Conservation (phyloP, 805 yeast species). For the Saturnispora serradocipensis region DNA sequence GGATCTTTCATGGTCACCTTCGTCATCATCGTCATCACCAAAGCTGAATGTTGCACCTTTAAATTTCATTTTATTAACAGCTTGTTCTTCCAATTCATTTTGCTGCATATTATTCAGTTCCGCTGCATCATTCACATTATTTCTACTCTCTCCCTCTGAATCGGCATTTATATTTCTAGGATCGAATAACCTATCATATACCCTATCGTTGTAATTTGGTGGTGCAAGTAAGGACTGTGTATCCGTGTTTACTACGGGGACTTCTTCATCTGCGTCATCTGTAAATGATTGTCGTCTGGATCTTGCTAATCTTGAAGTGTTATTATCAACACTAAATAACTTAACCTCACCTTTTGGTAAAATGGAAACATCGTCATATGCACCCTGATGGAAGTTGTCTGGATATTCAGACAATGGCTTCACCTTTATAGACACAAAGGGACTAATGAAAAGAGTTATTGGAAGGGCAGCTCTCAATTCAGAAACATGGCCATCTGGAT, state of each 20-base stretch:
- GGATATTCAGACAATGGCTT: conserved; percentile 25
- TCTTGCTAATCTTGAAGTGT: conserved; percentile 6
- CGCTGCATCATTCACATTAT: neutral
- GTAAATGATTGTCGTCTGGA: conserved; percentile 2
- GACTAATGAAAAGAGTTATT: conserved; percentile 42
- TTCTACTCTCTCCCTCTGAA: neutral
- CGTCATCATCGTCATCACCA: conserved; percentile 6
- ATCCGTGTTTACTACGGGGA: conserved; percentile 14
- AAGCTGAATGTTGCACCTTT: conserved; percentile 6
- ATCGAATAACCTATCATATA: conserved; percentile 64
- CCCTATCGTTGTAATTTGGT: conserved; percentile 73
- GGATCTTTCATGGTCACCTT: neutral
- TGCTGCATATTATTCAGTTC: neutral
- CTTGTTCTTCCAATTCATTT: neutral
- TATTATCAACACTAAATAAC: conserved; percentile 20
- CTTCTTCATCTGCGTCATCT: conserved; percentile 6
- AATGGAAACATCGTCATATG: conserved; percentile 22
- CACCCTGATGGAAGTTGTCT: conserved; percentile 14
- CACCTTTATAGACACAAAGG: conserved; percentile 68
- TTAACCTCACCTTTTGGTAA: conserved; percentile 22
- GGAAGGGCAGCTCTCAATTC: conserved; percentile 90
- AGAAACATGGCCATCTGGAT: conserved; percentile 88
- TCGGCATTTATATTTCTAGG: neutral
- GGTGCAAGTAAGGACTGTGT: conserved; percentile 60
- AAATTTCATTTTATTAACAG: neutral